Base-by-base conservation (phyloP, 2,329 filamentous ascomycete genomes). In the Epichloe glyceriae region DNA sequence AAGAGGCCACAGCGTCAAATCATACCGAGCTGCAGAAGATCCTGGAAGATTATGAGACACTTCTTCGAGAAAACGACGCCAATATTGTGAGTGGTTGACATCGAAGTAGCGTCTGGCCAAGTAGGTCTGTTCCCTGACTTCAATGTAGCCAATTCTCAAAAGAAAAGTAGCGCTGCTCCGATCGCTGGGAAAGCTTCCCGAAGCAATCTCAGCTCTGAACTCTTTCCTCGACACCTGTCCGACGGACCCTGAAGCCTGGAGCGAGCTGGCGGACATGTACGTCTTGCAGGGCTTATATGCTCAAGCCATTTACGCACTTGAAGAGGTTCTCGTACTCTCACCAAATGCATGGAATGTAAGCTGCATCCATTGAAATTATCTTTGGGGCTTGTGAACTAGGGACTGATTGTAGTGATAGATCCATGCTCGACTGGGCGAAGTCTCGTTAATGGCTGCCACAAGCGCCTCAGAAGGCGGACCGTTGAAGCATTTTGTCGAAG, bases 341-440 rank as follows among this genome's bases (percentile, higher is more conserved):
- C 91, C 93, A 4, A 95, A 95, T 70, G 88, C 91, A 19, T 98
- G 93, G 90, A 97, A 95, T 72, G 87, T 93, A 66, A 65, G 86
- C 66, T 53, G 37, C n/a, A 26, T 35, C 20, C 47, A 6, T 20
- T 38, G 26, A 38, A 38, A 10, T 12, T 30, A 40, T 42, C 43
- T 17, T 11, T 53, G 34, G 50, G 41, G 55, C 43, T 47, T 22
- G 12, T 12, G 2, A 30, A 3, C 5, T 12, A 30, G 30, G 41
- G 38, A 33, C 53, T 65, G 40, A 65, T 55, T 10, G 7, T 41
- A 42, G 53, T 10, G n/a, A 14, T 61, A 93, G 85, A 80, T 95
- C 56, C 89, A 96, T 66, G 90, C 90, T 47, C 82, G 86, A 46
- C 69, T 96, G 26, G 93, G 89, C 15, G 93, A 97, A 66, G 70